Conservation (phyloP, 768 basidiomycete genomes). For the Tulasnella calospora region DNA sequence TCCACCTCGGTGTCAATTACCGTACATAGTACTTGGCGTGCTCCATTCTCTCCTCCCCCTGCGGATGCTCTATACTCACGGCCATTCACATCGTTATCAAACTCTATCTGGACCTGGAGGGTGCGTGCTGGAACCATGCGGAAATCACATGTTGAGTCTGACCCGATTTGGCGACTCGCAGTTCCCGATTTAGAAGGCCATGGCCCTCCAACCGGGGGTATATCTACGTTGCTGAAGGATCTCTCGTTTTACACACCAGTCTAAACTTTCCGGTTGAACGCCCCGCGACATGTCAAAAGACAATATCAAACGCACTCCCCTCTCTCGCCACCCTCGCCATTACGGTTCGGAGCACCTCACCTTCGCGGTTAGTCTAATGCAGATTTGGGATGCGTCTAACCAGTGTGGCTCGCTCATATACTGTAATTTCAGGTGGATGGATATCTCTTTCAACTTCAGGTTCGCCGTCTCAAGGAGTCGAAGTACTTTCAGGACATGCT, state of each 20-base stretch:
- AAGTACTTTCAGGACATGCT: slow-evolving; percentile 14
- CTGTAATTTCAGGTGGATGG: background rate
- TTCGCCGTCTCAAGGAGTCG: background rate
- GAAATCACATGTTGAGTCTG: background rate
- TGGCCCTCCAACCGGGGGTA: background rate
- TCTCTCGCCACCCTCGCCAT: background rate
- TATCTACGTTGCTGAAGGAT: background rate
- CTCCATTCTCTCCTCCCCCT: no score
- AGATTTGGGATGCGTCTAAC: background rate
- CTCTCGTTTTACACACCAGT: background rate
- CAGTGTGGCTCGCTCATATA: background rate
- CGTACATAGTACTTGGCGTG: no score
- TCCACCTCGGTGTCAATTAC: no score
- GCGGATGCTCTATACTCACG: no score
- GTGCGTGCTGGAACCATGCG: background rate
- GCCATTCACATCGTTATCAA: background rate
- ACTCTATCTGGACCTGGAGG: background rate
- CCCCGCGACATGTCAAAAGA: background rate
- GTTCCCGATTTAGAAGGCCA: background rate
- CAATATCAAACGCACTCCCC: background rate
- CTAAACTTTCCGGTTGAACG: background rate
- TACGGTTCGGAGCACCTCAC: background rate
- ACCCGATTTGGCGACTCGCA: background rate
- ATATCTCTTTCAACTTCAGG: background rate
- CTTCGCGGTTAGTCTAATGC: background rate